Conservation (phyloP, 192 early-diverging fungal species). For the Allomyces macrogynus region DNA sequence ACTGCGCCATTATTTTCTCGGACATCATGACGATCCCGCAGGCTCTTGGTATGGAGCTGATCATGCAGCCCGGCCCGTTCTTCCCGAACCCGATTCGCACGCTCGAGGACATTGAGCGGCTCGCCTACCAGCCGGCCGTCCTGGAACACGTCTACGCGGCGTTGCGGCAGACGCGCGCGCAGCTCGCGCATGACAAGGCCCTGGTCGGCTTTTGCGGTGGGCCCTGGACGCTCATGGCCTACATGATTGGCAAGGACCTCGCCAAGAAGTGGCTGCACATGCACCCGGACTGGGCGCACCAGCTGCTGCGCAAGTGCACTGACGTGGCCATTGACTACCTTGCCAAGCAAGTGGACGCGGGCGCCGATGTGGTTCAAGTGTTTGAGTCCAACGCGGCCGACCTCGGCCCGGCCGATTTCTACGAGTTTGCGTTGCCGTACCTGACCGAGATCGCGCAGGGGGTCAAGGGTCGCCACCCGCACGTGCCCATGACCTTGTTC, state of each 20-base stretch:
- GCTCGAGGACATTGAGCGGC: conserved; percentile 47
- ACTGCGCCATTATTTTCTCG: conserved; percentile 95
- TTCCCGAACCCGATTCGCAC: conserved; percentile 62
- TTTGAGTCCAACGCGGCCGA: conserved; percentile 97
- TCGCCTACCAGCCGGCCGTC: conserved; percentile 45
- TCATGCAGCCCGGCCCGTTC: conserved; percentile 78
- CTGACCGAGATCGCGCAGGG: conserved; percentile 51
- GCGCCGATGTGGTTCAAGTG: conserved; percentile 90
- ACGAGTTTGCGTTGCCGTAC: conserved; percentile 75
- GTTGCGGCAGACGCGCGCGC: conserved; percentile 73
- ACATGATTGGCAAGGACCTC: conserved; percentile 93
- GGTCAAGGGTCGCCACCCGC: conserved; percentile 37
- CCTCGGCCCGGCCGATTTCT: conserved; percentile 60
- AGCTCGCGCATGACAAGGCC: conserved; percentile 65
- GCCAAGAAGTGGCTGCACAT: conserved; percentile 81
- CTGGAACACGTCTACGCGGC: conserved; percentile 84
- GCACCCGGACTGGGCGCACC: conserved; percentile 49
- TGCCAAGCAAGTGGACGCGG: conserved; percentile 82
- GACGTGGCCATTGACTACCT: conserved; percentile 72
- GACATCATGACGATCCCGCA: conserved; percentile 97
- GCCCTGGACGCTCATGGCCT: conserved; percentile 96
- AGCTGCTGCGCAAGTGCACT: conserved; percentile 56
- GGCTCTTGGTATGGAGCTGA: conserved; percentile 80
- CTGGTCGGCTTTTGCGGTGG: conserved; percentile 91
- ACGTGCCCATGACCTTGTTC: conserved; percentile 81